Base-by-base conservation (phyloP, 1,284 basidiomycete species). In the Porodaedalea pini region DNA sequence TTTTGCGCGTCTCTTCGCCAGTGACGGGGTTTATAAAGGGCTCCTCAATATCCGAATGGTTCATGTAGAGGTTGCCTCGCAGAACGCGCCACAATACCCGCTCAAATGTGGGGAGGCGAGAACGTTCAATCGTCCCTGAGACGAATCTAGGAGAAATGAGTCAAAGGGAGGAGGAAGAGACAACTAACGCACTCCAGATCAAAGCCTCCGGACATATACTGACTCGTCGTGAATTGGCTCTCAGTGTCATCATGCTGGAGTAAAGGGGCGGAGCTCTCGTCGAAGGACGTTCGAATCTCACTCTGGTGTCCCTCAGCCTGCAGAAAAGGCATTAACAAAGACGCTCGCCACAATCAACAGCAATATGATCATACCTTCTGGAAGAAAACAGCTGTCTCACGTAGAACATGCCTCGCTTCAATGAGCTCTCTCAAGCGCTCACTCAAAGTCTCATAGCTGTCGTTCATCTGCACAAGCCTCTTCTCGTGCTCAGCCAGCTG, bases 51-150 rank as follows among this genome's bases (percentile, higher is more conserved):
- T 99, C 95, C 49, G 87, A 92, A 74, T 98, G 94, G 76, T 99
- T 99, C 95, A 99, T 98, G 79, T 98, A 99, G 31, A 99, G 78
- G 72, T 99, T 99, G 56, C 97, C 97, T 62, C 97, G 89, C 27
- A 99, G 81, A 27, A 99, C 93, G 65, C 97, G 92, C 96, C 97
- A 99, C 56, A 99, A 83, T 21, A 99, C 93, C 36, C 97, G 90
- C 74, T 99, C 97, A 58, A 99, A 98, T 8, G 93, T 97, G 1
- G 92, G 84, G 71, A 98, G 83, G 60, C 94, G 88, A 17, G 86
- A 77, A 57, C 96, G 92, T 67, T 99, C 96, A 65, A 99, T 95
- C 0, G 96, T 98, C 37, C 96, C 96, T 11, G 96, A 89, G 25
- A 99, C 91, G 66, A 99, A 99, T 65, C 89, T 92, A 41, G 0